These are phyloP conservation scores for Mucor indicus DNA, from an alignment of 371 early-diverging fungal species.

Conservation along the genomic window DNA sequence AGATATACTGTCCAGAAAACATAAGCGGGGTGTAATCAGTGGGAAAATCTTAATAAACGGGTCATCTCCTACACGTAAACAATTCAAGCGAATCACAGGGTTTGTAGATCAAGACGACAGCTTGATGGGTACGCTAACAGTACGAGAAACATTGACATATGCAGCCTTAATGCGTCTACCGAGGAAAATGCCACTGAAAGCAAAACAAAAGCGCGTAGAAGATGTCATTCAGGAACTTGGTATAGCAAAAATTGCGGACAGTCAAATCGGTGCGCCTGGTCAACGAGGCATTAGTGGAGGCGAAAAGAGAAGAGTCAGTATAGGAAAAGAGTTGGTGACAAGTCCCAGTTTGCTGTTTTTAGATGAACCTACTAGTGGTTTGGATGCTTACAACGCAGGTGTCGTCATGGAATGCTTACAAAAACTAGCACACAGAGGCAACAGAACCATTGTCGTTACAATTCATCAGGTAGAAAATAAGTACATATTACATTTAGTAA, in stretches of 20 bases:
- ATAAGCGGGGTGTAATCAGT: conserved; percentile 75
- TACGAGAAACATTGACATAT: conserved; percentile 86
- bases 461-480: conserved; percentile 64
- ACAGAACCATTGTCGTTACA: conserved; percentile 72
- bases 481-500: not conserved
- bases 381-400: conserved; percentile 86
- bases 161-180: conserved; percentile 83
- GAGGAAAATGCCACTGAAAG: conserved; percentile 44
- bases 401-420: conserved; percentile 76
- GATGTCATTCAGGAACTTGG: conserved; percentile 73
- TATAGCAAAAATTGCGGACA: conserved; percentile 61
- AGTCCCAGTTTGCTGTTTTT: conserved; percentile 82
- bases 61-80: conserved; percentile 45
- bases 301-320: conserved; percentile 91
- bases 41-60: conserved; percentile 92
- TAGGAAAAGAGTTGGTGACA: conserved; percentile 87
- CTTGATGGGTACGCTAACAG: conserved; percentile 83
- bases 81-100: conserved; percentile 69
- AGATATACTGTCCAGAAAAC: conserved; percentile 89
- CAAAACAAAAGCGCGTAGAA: conserved; percentile 41
- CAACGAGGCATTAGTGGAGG: conserved; percentile 89
- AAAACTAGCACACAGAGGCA: conserved; percentile 58
- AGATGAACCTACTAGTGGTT: conserved; percentile 88
- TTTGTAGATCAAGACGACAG: conserved; percentile 94
- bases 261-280: conserved; percentile 61